phyloP scores from a whole-genome alignment of 2,329 filamentous ascomycete genomes.

The Diaporthe destruens region DNA sequence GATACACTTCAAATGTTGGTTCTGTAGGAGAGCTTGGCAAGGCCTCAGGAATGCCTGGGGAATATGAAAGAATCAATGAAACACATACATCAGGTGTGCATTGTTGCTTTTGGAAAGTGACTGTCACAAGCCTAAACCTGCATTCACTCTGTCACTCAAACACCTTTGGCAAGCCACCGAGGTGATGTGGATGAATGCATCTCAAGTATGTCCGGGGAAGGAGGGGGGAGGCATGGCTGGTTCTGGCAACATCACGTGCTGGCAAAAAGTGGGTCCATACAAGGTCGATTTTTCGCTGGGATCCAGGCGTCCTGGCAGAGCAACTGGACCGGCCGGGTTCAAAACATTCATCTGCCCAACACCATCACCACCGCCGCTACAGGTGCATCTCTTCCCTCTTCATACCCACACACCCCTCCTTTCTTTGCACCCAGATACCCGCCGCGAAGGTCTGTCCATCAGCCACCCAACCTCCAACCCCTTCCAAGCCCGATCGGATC shows the following conservation, averaged over 20 bases:
- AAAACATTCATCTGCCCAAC: slow-evolving; percentile 49
- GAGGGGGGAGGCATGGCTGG: background rate
- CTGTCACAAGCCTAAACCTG: slow-evolving; percentile 6
- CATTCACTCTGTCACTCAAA: slow-evolving; percentile 1
- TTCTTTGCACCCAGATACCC: slow-evolving; percentile 41
- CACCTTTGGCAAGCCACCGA: background rate
- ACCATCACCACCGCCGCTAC: slow-evolving; percentile 34
- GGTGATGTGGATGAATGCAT: slow-evolving; percentile 5
- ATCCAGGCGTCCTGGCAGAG: slow-evolving; percentile 51
- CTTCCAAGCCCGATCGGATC: slow-evolving; percentile 21
- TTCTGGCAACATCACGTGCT: slow-evolving; percentile 27
- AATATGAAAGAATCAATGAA: background rate
- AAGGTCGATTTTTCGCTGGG: slow-evolving; percentile 55
- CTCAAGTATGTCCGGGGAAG: background rate
- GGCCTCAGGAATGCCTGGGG: background rate
- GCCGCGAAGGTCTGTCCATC: slow-evolving; percentile 40
- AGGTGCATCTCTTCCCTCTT: slow-evolving; percentile 39
- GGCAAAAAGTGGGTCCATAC: background rate
- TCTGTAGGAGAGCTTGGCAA: background rate
- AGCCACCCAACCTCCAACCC: slow-evolving; percentile 5
- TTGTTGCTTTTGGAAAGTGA: slow-evolving; percentile 26
- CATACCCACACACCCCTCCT: slow-evolving; percentile 38
- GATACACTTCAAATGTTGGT: background rate
- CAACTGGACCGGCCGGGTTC: slow-evolving; percentile 49
- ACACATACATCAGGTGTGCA: background rate